Evolutionary conservation across 257 asterid species (phyloP).

Genomic region (Salvia rosmarinus): DNA sequence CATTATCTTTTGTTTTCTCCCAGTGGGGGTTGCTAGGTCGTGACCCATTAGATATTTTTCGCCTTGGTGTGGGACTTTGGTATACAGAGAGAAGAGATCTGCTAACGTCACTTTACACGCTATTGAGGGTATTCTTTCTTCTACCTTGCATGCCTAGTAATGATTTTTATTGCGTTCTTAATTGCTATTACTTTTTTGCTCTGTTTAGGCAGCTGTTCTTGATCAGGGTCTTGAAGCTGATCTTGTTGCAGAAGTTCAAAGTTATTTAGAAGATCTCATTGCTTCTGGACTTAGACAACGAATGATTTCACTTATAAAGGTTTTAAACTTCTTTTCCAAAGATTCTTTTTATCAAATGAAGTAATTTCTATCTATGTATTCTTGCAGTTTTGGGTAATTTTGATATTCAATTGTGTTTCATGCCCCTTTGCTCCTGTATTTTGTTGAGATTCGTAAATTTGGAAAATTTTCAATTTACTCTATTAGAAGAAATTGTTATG

Average conservation of each 20-base stretch:
- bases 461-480: conserved; percentile 12
- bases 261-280: conserved; percentile 71
- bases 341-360: conserved; percentile 24
- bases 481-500: conserved; percentile 7
- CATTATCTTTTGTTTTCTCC: conserved; percentile 21
- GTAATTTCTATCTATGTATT: conserved; percentile 17
- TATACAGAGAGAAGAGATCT: conserved; percentile 92
- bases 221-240: conserved; percentile 85
- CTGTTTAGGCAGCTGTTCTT: conserved; percentile 86
- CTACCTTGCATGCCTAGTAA: conserved; percentile 28
- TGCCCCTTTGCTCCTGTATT: conserved; percentile 17
- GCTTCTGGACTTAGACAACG: conserved; percentile 77
- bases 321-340: conserved; percentile 32
- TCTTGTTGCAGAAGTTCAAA: conserved; percentile 74
- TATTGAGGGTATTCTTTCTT: conserved; percentile 70
- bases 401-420: conserved; percentile 7
- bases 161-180: background rate
- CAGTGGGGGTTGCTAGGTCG: conserved; percentile 95
- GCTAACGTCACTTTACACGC: conserved; percentile 74
- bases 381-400: conserved; percentile 22
- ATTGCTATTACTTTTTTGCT: conserved; percentile 11
- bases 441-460: conserved; percentile 11
- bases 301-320: conserved; percentile 77
- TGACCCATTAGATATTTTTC: conserved; percentile 79
- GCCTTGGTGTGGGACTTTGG: conserved; percentile 95